Conservation (phyloP, 805 yeast species). For the Lipomyces yamanashiensis region DNA sequence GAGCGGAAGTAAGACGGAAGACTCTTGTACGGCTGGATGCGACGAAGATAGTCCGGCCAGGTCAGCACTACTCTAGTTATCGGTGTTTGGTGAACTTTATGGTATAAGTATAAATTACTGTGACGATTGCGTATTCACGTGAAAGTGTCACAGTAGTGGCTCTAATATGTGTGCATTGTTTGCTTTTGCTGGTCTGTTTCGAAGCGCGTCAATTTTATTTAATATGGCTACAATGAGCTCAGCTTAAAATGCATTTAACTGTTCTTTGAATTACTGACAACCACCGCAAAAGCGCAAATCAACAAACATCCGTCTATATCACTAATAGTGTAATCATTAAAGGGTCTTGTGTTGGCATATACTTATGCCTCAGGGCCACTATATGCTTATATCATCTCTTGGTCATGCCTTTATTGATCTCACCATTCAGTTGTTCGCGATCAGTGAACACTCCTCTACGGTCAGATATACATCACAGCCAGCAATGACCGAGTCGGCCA, state of each 20-base stretch:
- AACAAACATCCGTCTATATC: too few species aligned
- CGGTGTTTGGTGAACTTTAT: not conserved
- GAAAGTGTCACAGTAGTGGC: not conserved
- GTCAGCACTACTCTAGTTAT: slow-evolving; percentile 2
- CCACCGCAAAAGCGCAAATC: not conserved
- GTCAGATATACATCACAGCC: not conserved
- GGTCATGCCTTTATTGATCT: too few species aligned
- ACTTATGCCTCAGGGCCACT: not conserved
- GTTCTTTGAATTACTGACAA: not conserved
- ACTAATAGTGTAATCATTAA: too few species aligned
- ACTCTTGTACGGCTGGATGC: not conserved
- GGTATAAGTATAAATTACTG: not conserved
- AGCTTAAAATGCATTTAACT: not conserved
- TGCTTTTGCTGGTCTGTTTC: not conserved
- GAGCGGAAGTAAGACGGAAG: not conserved
- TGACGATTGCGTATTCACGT: not conserved
- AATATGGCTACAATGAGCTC: not conserved
- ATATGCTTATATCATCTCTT: too few species aligned
- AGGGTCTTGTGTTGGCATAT: not conserved
- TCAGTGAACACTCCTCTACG: not conserved
- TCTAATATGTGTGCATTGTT: not conserved
- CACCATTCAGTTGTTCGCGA: not conserved
- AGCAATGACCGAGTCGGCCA: slow-evolving; percentile 8
- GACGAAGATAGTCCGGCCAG: slow-evolving; percentile 3
- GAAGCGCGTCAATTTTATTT: too few species aligned